Evolutionary conservation across 176 grass and related monocot species (phyloP).

Genomic region (Aegilops speltoides): DNA sequence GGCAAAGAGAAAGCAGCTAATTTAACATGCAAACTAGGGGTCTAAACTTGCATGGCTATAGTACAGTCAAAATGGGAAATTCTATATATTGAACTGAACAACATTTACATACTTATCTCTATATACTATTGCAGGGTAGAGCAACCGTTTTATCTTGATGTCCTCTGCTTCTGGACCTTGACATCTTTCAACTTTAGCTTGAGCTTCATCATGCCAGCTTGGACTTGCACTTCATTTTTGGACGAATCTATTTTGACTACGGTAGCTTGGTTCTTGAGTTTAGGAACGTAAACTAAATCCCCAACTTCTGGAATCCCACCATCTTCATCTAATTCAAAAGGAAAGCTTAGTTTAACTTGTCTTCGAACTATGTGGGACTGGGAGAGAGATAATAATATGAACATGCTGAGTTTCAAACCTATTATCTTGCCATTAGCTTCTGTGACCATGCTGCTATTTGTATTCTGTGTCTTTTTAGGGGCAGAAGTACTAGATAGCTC

Average conservation of each 20-base stretch:
- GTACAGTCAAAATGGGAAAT: neutral
- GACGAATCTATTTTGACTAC: constrained; percentile 59
- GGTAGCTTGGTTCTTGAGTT: constrained; percentile 54
- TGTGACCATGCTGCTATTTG: constrained; percentile 2
- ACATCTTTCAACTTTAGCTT: constrained; percentile 64
- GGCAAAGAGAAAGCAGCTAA: neutral
- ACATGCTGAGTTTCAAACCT: neutral
- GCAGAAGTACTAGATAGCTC: neutral
- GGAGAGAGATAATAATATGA: neutral
- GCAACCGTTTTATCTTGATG: constrained; percentile 24
- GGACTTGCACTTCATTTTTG: constrained; percentile 56
- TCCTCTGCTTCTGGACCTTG: constrained; percentile 37
- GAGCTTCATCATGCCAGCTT: constrained; percentile 71
- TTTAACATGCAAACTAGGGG: neutral
- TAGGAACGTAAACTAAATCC: constrained; percentile 58
- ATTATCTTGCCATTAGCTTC: constrained; percentile 24
- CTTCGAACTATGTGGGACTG: neutral
- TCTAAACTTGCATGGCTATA: constrained; percentile 1
- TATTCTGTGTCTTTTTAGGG: constrained; percentile 4
- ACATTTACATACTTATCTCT: constrained; percentile 13
- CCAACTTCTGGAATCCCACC: constrained; percentile 48
- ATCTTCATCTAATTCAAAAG: constrained; percentile 41
- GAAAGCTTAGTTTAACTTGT: neutral
- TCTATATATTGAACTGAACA: constrained; percentile 7
- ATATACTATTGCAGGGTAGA: neutral